Conservation (phyloP, 176 grass and related monocot species). For the Pontederia crassipes region DNA sequence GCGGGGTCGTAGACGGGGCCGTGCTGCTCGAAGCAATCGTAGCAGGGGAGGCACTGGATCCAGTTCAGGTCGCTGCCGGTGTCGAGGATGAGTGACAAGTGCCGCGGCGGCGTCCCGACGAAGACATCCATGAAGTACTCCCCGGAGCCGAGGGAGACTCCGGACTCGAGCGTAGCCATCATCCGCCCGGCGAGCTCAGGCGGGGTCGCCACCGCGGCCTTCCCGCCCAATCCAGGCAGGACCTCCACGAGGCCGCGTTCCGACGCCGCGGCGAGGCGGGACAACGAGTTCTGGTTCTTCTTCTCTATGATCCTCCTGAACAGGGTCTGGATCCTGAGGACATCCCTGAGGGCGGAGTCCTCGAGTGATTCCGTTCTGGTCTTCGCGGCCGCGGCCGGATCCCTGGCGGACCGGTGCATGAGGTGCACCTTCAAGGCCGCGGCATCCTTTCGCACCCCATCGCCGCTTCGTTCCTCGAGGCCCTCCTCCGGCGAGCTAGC, state of each 20-base stretch:
- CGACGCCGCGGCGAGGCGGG: neutral
- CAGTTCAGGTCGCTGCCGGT: slow-evolving; percentile 97
- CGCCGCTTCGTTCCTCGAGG: neutral
- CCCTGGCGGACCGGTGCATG: slow-evolving; percentile 21
- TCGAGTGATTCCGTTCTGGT: slow-evolving; percentile 30
- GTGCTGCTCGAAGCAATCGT: slow-evolving; percentile 72
- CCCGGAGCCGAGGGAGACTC: slow-evolving; percentile 60
- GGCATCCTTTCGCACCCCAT: neutral
- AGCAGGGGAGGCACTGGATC: slow-evolving; percentile 88
- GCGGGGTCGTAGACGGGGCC: slow-evolving; percentile 64
- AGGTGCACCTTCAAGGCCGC: slow-evolving; percentile 59
- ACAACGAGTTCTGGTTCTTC: neutral
- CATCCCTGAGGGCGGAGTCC: slow-evolving; percentile 46
- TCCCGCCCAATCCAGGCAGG: neutral
- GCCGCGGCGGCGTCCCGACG: slow-evolving; percentile 73
- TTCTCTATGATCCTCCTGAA: slow-evolving; percentile 7
- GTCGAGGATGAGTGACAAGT: slow-evolving; percentile 85
- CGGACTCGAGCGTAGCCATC: slow-evolving; percentile 72
- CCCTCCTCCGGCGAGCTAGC: neutral
- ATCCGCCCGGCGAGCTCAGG: slow-evolving; percentile 40
- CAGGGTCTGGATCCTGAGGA: slow-evolving; percentile 46
- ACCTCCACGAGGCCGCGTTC: neutral
- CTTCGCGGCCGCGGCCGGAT: slow-evolving; percentile 9
- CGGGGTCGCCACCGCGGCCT: neutral
- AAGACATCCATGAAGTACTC: slow-evolving; percentile 90